Evolutionary conservation across 768 basidiomycete species (phyloP), one percentile per base, ranked within the genome.

Genomic region (Leccinum arenicola): DNA sequence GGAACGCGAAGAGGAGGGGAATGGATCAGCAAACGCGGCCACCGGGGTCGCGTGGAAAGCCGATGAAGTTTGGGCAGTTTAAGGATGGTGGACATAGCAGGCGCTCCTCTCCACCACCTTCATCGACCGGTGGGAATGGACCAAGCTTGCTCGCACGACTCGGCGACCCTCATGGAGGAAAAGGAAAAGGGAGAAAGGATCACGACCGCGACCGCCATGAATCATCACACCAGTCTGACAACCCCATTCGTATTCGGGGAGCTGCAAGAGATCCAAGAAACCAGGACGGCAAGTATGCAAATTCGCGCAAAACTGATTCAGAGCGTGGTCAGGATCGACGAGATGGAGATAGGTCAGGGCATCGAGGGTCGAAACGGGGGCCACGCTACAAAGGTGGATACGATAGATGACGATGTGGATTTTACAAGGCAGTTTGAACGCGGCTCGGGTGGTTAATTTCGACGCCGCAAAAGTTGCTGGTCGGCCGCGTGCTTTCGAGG

Each of bases 331-430:
- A 58, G 55, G 61, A 64, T 40, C 59, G 61, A 52, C 33, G 66
- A 52, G 61, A 68, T 54, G 63, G 68, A 63, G 70, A 68, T 54
- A 62, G 65, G 9, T 55, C 61, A 14, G 59, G 66, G 10, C 53
- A 68, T 38, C 50, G 65, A 31, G 67, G 63, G 29, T 53, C 72
- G 6, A 68, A 57, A 38, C 65, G 58, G 50, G 61, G 79, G 15
- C 82, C 84, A 57, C 78, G 82, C 45, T 85, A 84, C 66, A 79
- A 59, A 64, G 84, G 84, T 51, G 76, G 73, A 53, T 77, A 76
- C 50, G 58, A 63, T 65, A 73, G 71, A 65, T 76, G 62, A 96
- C 84, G 1, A 91, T 90, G 62, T 81, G 38, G 54, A 52, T 23
- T 50, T 50, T 48, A 40, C 43, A 52, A 50, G 29, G 15, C 51